Base-by-base conservation (phyloP, 2,329 filamentous ascomycete species). In the Coniochaeta sp. region DNA sequence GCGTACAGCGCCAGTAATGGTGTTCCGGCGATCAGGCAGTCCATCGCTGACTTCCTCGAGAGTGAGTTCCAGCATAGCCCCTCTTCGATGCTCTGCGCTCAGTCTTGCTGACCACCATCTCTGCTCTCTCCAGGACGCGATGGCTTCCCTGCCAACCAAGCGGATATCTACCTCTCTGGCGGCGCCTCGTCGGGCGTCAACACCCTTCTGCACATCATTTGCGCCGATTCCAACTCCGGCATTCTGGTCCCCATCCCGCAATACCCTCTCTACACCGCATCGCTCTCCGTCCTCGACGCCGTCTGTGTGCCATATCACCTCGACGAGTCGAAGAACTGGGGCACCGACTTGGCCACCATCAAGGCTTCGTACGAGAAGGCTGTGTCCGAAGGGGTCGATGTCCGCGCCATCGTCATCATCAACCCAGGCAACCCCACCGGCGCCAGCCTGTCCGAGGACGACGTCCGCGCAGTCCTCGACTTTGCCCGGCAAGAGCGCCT, bases 351-450 rank as follows among this genome's bases (percentile, higher is more conserved):
- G 47, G 79, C 83, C n/a, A 83, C 85, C 54, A 95, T 99, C 75
- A 86, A 85, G 67, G 73, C 82, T 43, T 82, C 92, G 1, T 85
- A 95, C 71, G 80, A 86, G 61, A 86, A 90, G 71, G 93, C 93
- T 64, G 85, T 88, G 72, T 77, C 80, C 59, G 84, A 90, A 58
- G 93, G 92, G 63, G 88, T 87, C 62, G 92, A 98, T 67, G 90
- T 97, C 59, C 91, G 93, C 69, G 90, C 91, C 67, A 92, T 99
- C 67, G 93, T 95, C 66, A 89, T 99, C 69, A 99, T 99, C 81
- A 99, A 99, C 82, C 95, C 95, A 0, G 95, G 95, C 62, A 99
- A 99, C 79, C 95, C 95, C 3, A 99, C 95, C 2, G 95, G 95
- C 66, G 91, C 92, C 58, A 95, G 89, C 59, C 84, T 99, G 19